Conservation (phyloP, 257 asterid genomes). For the Handroanthus guayacan region DNA sequence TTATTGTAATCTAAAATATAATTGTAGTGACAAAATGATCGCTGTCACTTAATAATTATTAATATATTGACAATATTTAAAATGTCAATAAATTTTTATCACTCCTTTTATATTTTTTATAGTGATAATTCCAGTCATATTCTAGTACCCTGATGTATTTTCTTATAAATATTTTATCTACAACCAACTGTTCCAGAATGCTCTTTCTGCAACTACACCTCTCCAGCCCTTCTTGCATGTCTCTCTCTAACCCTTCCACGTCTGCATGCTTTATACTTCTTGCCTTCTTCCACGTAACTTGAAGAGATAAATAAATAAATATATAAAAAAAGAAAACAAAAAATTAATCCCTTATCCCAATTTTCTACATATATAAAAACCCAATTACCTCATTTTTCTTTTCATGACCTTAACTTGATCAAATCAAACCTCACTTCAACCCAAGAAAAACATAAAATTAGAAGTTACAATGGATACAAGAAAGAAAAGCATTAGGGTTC, state of each 20-base stretch:
- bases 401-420: not conserved
- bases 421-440: not conserved
- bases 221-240: constrained; percentile 11
- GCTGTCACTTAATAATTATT: too few species aligned
- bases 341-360: too few species aligned
- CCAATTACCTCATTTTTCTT: too few species aligned
- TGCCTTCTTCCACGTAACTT: constrained; percentile 8
- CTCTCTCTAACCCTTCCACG: constrained; percentile 24
- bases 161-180: too few species aligned
- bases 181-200: not conserved
- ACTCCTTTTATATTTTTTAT: too few species aligned
- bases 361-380: not conserved
- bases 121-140: too few species aligned
- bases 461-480: not conserved
- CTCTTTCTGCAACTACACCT: constrained; percentile 3
- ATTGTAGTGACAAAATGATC: too few species aligned
- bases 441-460: not conserved
- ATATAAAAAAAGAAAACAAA: too few species aligned
- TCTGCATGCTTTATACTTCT: not conserved
- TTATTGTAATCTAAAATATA: too few species aligned
- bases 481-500: constrained; percentile 15
- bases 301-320: too few species aligned
- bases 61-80: too few species aligned
- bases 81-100: too few species aligned
- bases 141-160: not conserved